Base-by-base conservation (phyloP, 176 grass and related monocot genomes). In the Pontederia paniculata region DNA sequence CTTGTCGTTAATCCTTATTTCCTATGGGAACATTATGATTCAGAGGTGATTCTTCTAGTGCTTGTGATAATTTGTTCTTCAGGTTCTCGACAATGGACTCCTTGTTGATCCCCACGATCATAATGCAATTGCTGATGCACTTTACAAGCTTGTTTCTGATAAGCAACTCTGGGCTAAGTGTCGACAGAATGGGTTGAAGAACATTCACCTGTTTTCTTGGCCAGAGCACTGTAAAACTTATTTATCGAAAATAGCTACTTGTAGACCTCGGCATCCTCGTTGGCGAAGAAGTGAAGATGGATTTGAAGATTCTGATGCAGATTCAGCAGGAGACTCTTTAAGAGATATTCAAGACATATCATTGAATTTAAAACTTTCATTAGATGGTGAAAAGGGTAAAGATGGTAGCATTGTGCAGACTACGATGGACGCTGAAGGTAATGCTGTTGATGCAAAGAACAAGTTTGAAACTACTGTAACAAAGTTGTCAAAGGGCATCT, bases 111-210 rank as follows among this genome's bases (percentile, higher is more conserved):
- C 79, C 13, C 79, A 73, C 54, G 78, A 81, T 52, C 78, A 81
- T 51, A 69, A 75, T 47, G 65, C 60, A 48, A 81, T 81, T 47
- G 50, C 79, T 50, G 79, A 82, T 76, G 79, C 79, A 73, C 73
- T 82, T 50, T 82, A 82, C 65, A 82, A 76, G 47, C 79, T 82
- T 23, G 79, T 82, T 64, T 82, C 79, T 61, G 73, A 82, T 57
- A 82, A 82, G 54, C 79, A 82, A 23, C 62, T 82, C 14, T 82
- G 79, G 79, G 68, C 79, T 23, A 59, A 62, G 54, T 82, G 79
- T 66, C 73, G 73, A 42, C 79, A 82, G 54, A 72, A 73, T 67
- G 79, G 79, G 7, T 52, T 82, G 48, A 82, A 82, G 75, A 82
- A 82, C 61, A 82, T 82, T 44, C 79, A 82, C 54, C 67, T 45